Base-by-base conservation (phyloP, 148 eudicot genomes). In the Pouteria glomerata region DNA sequence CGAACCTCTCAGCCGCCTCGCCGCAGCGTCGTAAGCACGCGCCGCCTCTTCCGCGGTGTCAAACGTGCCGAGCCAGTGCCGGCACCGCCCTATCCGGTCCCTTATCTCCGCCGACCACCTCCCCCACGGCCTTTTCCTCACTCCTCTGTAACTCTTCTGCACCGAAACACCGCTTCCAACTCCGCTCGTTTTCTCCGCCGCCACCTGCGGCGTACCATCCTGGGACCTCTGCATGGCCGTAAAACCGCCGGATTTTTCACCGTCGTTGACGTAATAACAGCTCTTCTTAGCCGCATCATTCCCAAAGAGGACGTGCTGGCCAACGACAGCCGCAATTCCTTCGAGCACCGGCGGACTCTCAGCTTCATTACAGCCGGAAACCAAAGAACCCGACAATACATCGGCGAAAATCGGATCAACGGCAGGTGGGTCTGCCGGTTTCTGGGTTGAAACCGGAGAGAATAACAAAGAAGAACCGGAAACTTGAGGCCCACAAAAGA, bases 21-120 rank as follows among this genome's bases (percentile, higher is more conserved):
- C 98, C 2, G 93, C 98, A 4, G 96, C 73, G 63, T 92, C 98
- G 42, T 92, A 92, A 0, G 98, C 96, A 21, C 93, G 87, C 48
- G 97, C 69, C 8, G 69, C 69, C 55, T 66, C 69, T 56, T 66
- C 69, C 37, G 69, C 69, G 24, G 69, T 86, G 80, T 92, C 93
- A 69, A 92, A 92, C 1, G 98, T 92, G 8, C 98, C 98, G 0
- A 92, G 87, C 98, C 98, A 92, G 79, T 90, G 98, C 1, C 98
- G 51, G 73, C 98, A 90, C 79, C 84, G 81, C 31, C 98, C 98
- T 1, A 92, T 82, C 0, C 93, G 73, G 84, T 92, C 98, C 2
- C 98, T 77, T 60, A 92, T 92, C 88, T 92, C 98, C 33, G 98
- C 93, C 66, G 98, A 92, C 85, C 83, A 92, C 77, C 98, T 66